Conservation (phyloP, 805 yeast species). For the Sugiyamaella smithiae region DNA sequence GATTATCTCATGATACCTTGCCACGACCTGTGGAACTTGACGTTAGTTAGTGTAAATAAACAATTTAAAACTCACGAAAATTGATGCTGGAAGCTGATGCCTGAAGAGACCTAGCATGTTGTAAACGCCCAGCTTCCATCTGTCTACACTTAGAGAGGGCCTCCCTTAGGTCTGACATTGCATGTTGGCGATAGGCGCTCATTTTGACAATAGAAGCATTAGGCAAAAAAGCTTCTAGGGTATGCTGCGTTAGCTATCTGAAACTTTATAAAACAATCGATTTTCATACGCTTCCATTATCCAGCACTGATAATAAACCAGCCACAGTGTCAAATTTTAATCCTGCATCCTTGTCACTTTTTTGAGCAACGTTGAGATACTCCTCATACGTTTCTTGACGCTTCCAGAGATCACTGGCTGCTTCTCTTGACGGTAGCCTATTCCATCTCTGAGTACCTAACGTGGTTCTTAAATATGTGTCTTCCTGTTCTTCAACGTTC, state of each 20-base stretch:
- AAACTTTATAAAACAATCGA: no score
- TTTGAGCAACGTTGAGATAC: slow-evolving; percentile 55
- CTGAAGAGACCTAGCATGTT: slow-evolving; percentile 21
- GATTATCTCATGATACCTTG: slow-evolving; percentile 14
- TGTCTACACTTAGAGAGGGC: slow-evolving; percentile 22
- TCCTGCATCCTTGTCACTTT: slow-evolving; percentile 57
- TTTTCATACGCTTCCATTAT: slow-evolving; percentile 33
- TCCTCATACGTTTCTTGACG: slow-evolving; percentile 45
- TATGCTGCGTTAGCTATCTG: no score
- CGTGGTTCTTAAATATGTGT: slow-evolving; percentile 46
- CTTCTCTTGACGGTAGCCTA: slow-evolving; percentile 45
- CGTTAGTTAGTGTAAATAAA: not conserved
- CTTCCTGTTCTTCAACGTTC: slow-evolving; percentile 52
- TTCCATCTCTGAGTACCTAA: slow-evolving; percentile 58
- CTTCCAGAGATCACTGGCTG: slow-evolving; percentile 40
- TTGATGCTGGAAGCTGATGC: slow-evolving; percentile 11
- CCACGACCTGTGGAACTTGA: slow-evolving; percentile 1
- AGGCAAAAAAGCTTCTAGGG: slow-evolving; percentile 33
- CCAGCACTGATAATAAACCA: slow-evolving; percentile 43
- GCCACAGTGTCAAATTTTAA: slow-evolving; percentile 49
- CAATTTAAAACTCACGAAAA: slow-evolving; percentile 5
- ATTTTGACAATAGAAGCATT: slow-evolving; percentile 32
- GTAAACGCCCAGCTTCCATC: slow-evolving; percentile 25
- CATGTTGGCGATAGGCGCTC: slow-evolving; percentile 38
- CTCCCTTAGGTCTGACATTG: slow-evolving; percentile 32